Evolutionary conservation across 1,284 basidiomycete genomes (phyloP).

Genomic region (Earliella scabrosa): DNA sequence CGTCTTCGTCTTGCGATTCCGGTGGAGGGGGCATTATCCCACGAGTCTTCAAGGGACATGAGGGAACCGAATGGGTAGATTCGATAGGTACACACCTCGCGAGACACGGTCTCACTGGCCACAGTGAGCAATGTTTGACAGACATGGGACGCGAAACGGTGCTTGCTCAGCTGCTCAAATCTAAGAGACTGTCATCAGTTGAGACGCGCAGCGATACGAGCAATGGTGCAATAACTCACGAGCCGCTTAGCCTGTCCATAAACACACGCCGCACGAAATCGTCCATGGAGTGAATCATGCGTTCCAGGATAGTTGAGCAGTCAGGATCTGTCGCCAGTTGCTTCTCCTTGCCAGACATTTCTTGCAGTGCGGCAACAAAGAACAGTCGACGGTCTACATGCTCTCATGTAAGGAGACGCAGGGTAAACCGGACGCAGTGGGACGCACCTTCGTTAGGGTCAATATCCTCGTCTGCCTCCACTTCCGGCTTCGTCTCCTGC

Average conservation of each 20-base stretch:
- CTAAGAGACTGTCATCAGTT: slow-evolving; percentile 41
- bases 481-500: slow-evolving; percentile 56
- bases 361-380: slow-evolving; percentile 81
- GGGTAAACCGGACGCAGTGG: background rate
- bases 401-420: background rate
- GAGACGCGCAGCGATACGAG: slow-evolving; percentile 23
- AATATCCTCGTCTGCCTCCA: slow-evolving; percentile 49
- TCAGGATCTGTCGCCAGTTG: slow-evolving; percentile 91
- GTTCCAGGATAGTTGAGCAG: slow-evolving; percentile 85
- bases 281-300: slow-evolving; percentile 90
- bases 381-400: slow-evolving; percentile 78
- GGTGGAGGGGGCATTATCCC: slow-evolving; percentile 62
- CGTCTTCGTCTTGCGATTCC: slow-evolving; percentile 46
- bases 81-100: slow-evolving; percentile 66
- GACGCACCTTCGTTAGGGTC: slow-evolving; percentile 79
- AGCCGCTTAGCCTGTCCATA: slow-evolving; percentile 82
- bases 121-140: slow-evolving; percentile 85
- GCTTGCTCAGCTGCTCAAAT: slow-evolving; percentile 69
- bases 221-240: slow-evolving; percentile 58
- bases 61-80: background rate
- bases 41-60: slow-evolving; percentile 48
- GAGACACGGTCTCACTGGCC: slow-evolving; percentile 72
- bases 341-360: slow-evolving; percentile 87
- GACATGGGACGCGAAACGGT: slow-evolving; percentile 93
- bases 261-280: slow-evolving; percentile 91